Evolutionary conservation across 2,329 filamentous ascomycete species (phyloP).

Genomic region (Graphiopsis chlorocephala): DNA sequence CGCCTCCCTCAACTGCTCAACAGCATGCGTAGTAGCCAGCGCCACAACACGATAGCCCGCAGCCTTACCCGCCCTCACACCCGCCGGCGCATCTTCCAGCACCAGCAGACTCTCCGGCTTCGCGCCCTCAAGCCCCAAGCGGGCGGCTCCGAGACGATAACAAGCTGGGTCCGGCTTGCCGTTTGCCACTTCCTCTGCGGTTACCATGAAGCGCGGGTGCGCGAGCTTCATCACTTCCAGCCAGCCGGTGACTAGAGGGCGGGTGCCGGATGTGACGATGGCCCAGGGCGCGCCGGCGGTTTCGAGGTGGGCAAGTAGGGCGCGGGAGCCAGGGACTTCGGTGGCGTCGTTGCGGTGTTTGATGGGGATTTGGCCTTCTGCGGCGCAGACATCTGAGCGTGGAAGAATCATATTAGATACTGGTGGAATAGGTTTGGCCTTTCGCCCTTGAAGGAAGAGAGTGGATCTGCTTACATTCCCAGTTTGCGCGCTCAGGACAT

Average conservation of each 20-base stretch:
- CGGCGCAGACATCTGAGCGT: conserved; percentile 68
- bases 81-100: conserved; percentile 84
- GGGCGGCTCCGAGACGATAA: conserved; percentile 44
- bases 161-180: conserved; percentile 53
- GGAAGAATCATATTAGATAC: not conserved
- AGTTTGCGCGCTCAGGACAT: conserved; percentile 80
- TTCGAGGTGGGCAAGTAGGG: conserved; percentile 65
- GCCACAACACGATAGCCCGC: conserved; percentile 83
- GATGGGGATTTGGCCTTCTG: conserved; percentile 75
- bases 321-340: conserved; percentile 74
- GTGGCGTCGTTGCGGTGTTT: conserved; percentile 73
- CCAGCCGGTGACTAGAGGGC: conserved; percentile 50
- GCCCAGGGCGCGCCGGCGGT: conserved; percentile 69
- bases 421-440: not conserved
- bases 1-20: conserved; percentile 68
- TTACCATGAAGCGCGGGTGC: conserved; percentile 47
- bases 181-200: conserved; percentile 48
- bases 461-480: conserved; percentile 58
- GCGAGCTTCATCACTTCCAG: conserved; percentile 49
- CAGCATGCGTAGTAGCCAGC: conserved; percentile 78
- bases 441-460: not conserved
- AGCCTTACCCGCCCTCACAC: conserved; percentile 76
- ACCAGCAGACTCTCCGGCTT: conserved; percentile 59
- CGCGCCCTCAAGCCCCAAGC: conserved; percentile 38
- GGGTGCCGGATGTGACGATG: conserved; percentile 61